Base-by-base conservation (phyloP, 495 filamentous ascomycete species). In the Penicillium cosmopolitanum region DNA sequence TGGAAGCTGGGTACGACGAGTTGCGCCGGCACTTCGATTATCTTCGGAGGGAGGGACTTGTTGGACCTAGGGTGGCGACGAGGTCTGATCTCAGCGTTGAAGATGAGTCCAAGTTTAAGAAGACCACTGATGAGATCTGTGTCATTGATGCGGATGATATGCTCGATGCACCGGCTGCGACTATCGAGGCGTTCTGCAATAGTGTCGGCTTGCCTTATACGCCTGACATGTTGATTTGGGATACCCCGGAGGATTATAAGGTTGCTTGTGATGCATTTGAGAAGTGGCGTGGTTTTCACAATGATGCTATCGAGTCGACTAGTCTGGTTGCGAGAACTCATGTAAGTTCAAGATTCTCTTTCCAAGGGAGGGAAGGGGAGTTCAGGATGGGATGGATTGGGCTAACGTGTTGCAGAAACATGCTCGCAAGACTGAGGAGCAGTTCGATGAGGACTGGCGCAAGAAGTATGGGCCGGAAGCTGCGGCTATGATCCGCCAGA, bases 251-350 rank as follows among this genome's bases (percentile, higher is more conserved):
- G 51, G 85, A 87, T 46, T 85, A 94, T 57, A 53, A 74, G 51
- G 66, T 76, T 53, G 93, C 90, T 0, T 78, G 76, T 53, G 81
- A 83, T 54, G 82, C 82, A 18, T 98, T 98, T 76, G 90, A 91
- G 76, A 98, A 98, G 77, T 98, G 95, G 95, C 86, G 85, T 55
- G 95, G 93, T 0, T 98, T 97, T 72, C 95, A 98, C 67, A 89
- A 98, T 52, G 94, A 97, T 79, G 95, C 91, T 16, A 89, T 98
- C 60, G 77, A 88, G 52, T 93, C 89, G 60, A 87, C 79, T 51
- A 85, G 84, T 43, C 73, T 98, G 62, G 87, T 85, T 64, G 83
- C 91, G 15, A 77, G 92, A 68, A 68, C 66, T 42, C 84, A 90
- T 66, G 93, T 96, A 84, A 81, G 91, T 82, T 59, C 40, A 43